Evolutionary conservation across 345 rosid species (phyloP), one percentile per base, ranked within the genome.

Genomic region (Isatis tinctoria): DNA sequence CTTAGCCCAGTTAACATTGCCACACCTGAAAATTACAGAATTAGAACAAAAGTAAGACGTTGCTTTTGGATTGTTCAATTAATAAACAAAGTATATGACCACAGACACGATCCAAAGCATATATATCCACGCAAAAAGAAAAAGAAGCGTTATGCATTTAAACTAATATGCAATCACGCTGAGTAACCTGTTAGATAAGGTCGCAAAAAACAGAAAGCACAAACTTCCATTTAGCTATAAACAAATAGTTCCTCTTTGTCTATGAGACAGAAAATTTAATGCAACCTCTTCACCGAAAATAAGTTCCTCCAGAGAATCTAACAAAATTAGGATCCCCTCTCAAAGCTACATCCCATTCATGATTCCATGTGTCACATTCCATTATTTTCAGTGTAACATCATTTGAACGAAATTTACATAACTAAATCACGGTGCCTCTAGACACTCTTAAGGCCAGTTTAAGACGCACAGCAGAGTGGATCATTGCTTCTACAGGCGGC

Each of bases 1-100:
- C 83, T 95, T 95, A 70, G 98, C 99, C 99, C 99, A 95, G 78
- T 89, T 95, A 67, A 90, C 90, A 75, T 95, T 92, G 79, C 87
- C 99, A 79, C 99, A 95, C 97, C 98, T 95, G 87, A 56, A 60
- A 76, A 17, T 60, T 64, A 36, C 60, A 63, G 26, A 28, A 47
- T 51, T 32, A 32, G 18, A 53, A 32, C 26, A 58, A 39, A 37
- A 22, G 40, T 0, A 27, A 70, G 1, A 49, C 8, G 28, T 33
- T 64, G 53, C 5, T 67, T 24, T 2, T 11, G 24, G 33, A 27
- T 26, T 69, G 6, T 22, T 22, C 24, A 22, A 22, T 22, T 22
- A 22, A 16, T 3, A 35, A 1, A 17, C 20, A 13, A 63, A 13
- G 10, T 11, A 17, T 1, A 51, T 20, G 43, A 28, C 12, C 10